Percentiles rank a stretch among this genome's conserved stretches.
phyloP scores from a whole-genome alignment of 2,329 filamentous ascomycete species.

The Boeremia exigua region DNA sequence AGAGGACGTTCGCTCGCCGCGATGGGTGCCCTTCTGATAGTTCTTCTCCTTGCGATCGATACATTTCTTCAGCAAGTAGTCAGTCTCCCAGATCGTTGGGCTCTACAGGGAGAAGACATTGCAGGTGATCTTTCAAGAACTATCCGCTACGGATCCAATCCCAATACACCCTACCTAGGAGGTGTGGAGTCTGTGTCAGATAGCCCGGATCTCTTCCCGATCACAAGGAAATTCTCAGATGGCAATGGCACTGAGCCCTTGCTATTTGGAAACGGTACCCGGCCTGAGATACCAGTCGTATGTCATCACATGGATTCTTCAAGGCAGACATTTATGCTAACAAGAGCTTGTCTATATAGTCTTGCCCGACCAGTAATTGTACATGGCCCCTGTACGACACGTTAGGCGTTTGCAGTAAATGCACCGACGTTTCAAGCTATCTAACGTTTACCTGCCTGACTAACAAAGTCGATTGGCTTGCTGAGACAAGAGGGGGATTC shows the following conservation, averaged over 20 bases:
- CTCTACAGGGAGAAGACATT: constrained; percentile 2
- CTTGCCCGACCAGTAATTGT: constrained; percentile 12
- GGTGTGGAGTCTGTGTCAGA: not conserved
- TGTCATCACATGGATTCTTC: not conserved
- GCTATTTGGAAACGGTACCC: constrained; percentile 28
- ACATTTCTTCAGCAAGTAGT: constrained; percentile 46
- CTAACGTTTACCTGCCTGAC: constrained; percentile 20
- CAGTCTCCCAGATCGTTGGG: constrained; percentile 31
- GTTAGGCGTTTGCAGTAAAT: constrained; percentile 34
- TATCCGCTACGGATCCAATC: constrained; percentile 8
- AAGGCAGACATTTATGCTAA: too few species aligned
- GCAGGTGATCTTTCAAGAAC: constrained; percentile 21
- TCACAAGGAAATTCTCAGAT: constrained; percentile 3
- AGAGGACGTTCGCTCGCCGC: not conserved
- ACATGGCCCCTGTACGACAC: constrained; percentile 37
- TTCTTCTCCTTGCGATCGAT: constrained; percentile 30
- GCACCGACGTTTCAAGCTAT: constrained; percentile 15
- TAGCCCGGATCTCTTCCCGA: not conserved
- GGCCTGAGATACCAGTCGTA: constrained; percentile 30
- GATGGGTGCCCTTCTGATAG: constrained; percentile 31
- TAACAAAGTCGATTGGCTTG: constrained; percentile 24
- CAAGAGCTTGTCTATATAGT: too few species aligned
- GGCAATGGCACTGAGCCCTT: constrained; percentile 32
- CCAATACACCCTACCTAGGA: not conserved
- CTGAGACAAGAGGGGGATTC: not conserved